Conservation (phyloP, 306 rosid species). For the Malus sylvestris region DNA sequence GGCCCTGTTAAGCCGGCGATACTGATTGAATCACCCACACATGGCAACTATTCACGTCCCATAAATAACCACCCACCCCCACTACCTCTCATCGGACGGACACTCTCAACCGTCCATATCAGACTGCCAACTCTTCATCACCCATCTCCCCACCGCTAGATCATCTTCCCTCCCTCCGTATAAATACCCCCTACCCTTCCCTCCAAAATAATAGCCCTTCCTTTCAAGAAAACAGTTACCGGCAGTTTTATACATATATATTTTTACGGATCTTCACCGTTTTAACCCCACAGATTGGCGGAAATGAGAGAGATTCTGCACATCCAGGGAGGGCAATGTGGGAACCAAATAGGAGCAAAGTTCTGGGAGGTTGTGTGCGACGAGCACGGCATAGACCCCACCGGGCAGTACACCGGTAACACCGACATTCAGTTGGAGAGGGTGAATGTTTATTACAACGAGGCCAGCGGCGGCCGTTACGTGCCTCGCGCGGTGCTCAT, state of each 20-base stretch:
- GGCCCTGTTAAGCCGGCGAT: constrained; percentile 28
- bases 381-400: constrained; percentile 56
- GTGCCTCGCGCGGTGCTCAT: constrained; percentile 75
- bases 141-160: constrained; percentile 2
- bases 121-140: constrained; percentile 1
- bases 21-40: background rate
- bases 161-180: constrained; percentile 6
- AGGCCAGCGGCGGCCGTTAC: constrained; percentile 48
- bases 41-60: constrained; percentile 9
- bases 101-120: constrained; percentile 23
- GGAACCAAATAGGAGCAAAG: constrained; percentile 64
- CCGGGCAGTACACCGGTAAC: constrained; percentile 38
- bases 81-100: background rate
- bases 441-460: constrained; percentile 51
- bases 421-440: constrained; percentile 50
- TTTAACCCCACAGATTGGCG: background rate
- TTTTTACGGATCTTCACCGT: background rate
- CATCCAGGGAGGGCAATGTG: constrained; percentile 75
- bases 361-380: constrained; percentile 67
- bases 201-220: background rate
- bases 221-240: background rate
- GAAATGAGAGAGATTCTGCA: constrained; percentile 74
- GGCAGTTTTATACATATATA: constrained; percentile 11
- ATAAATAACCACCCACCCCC: background rate
- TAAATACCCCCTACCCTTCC: constrained; percentile 21